phyloP scores from a whole-genome alignment of 495 filamentous ascomycete species.

The Rusavskia elegans region DNA sequence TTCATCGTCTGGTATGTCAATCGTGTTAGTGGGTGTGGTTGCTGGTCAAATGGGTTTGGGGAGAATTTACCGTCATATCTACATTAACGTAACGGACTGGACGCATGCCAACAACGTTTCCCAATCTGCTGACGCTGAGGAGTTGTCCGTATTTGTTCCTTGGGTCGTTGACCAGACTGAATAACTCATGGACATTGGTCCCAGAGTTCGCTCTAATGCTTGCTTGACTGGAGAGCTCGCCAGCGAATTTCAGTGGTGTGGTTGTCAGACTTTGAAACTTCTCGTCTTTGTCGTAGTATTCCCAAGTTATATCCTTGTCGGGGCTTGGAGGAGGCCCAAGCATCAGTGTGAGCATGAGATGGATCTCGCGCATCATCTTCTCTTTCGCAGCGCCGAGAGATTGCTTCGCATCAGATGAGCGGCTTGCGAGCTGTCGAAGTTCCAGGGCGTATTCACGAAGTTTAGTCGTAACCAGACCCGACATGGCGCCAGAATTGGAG shows the following conservation, averaged over 20 bases:
- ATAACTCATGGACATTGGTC: conserved; percentile 40
- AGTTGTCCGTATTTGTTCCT: conserved; percentile 53
- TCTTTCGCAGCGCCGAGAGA: conserved; percentile 41
- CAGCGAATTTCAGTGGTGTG: conserved; percentile 52
- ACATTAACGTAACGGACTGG: conserved; percentile 71
- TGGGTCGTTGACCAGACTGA: conserved; percentile 74
- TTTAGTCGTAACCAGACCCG: conserved; percentile 65
- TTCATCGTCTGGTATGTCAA: conserved; percentile 35
- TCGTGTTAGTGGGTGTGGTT: neutral
- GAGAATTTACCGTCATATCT: conserved; percentile 31
- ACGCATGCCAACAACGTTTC: conserved; percentile 59
- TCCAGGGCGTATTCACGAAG: conserved; percentile 65
- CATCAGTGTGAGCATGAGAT: conserved; percentile 60
- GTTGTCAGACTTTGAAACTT: conserved; percentile 38
- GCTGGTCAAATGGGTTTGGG: neutral
- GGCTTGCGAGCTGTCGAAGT: conserved; percentile 35
- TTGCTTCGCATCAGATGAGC: conserved; percentile 11
- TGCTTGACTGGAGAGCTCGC: conserved; percentile 27
- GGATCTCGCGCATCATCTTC: conserved; percentile 60
- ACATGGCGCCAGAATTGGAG: conserved; percentile 48
- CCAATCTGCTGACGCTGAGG: conserved; percentile 60
- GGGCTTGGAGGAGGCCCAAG: conserved; percentile 61
- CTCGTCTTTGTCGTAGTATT: conserved; percentile 52
- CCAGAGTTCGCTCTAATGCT: conserved; percentile 32
- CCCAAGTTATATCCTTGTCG: conserved; percentile 54